Conservation (phyloP, 2,329 filamentous ascomycete genomes). For the Bipolaris bicolor region DNA sequence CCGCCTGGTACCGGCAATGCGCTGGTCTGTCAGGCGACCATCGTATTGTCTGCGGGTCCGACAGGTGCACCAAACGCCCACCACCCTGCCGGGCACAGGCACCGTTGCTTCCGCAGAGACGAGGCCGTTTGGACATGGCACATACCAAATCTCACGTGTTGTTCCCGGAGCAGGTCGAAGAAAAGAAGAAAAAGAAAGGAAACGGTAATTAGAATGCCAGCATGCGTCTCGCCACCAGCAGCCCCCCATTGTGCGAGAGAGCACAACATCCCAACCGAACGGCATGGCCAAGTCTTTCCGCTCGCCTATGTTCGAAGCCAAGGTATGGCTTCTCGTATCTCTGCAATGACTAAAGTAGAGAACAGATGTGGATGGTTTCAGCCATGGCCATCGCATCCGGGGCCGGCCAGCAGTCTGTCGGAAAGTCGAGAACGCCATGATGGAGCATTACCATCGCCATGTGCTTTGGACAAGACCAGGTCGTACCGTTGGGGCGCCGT, state of each 20-base stretch:
- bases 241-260: slow-evolving; percentile 4
- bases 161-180: neutral
- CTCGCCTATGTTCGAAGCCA: slow-evolving; percentile 15
- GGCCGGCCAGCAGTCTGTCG: neutral
- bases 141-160: neutral
- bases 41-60: neutral
- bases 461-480: neutral
- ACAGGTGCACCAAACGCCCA: neutral
- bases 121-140: neutral
- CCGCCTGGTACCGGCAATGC: slow-evolving; percentile 4
- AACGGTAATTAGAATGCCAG: neutral
- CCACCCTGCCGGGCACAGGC: neutral
- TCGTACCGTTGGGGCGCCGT: slow-evolving; percentile 1
- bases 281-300: slow-evolving; percentile 7
- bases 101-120: neutral
- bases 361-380: neutral
- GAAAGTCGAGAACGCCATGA: neutral
- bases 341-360: neutral
- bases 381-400: neutral
- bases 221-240: slow-evolving; percentile 5
- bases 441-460: neutral
- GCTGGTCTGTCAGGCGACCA: slow-evolving; percentile 10
- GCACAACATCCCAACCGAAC: slow-evolving; percentile 8
- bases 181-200: no score
- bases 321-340: slow-evolving; percentile 25